Conservation (phyloP, 495 filamentous ascomycete species). For the Penicillium malachiteum region DNA sequence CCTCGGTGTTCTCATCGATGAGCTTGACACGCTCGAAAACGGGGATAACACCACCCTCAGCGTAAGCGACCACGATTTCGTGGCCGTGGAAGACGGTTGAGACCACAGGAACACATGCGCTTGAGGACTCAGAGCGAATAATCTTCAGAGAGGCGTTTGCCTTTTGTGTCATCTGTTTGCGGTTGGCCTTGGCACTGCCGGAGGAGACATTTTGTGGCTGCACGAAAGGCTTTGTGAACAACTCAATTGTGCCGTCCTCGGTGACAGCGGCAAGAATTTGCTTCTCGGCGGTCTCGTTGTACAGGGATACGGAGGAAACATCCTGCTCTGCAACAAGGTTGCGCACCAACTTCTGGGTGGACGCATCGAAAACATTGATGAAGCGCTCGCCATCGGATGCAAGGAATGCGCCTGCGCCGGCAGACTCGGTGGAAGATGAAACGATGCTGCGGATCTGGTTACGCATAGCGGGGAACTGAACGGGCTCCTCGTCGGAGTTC, state of each 20-base stretch:
- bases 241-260: conserved; percentile 53
- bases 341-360: conserved; percentile 44
- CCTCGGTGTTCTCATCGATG: conserved; percentile 48
- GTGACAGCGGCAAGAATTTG: conserved; percentile 53
- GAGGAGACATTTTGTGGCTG: conserved; percentile 29
- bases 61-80: conserved; percentile 51
- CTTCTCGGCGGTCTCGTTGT: conserved; percentile 30
- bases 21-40: conserved; percentile 55
- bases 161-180: conserved; percentile 51
- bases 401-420: conserved; percentile 35
- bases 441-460: conserved; percentile 53
- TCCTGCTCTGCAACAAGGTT: conserved; percentile 55
- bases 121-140: conserved; percentile 44
- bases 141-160: conserved; percentile 52
- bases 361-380: conserved; percentile 53
- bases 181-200: conserved; percentile 44
- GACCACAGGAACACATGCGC: conserved; percentile 44
- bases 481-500: conserved; percentile 36
- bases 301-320: conserved; percentile 39
- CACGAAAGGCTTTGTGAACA: conserved; percentile 56
- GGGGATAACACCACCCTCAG: conserved; percentile 56
- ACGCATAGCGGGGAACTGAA: conserved; percentile 53
- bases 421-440: conserved; percentile 36
- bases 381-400: conserved; percentile 56
- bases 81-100: conserved; percentile 48